Conservation (phyloP, 1,284 basidiomycete species). For the Fistulinella cinereoalba region DNA sequence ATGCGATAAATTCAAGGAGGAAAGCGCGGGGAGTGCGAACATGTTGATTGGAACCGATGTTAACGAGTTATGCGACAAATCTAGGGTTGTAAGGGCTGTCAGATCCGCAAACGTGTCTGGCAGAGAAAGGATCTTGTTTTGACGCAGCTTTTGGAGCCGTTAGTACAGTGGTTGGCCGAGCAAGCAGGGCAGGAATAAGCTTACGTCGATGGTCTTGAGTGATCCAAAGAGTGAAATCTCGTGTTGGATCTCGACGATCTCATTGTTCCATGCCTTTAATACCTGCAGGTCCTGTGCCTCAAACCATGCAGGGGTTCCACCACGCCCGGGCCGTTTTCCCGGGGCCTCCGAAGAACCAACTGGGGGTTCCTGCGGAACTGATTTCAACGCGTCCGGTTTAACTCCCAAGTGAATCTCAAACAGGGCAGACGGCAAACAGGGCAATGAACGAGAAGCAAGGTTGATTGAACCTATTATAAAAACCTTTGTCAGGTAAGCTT, state of each 20-base stretch:
- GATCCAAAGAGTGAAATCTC: conserved; percentile 81
- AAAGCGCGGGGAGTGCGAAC: conserved; percentile 65
- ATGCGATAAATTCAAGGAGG: conserved; percentile 65
- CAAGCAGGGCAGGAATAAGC: conserved; percentile 28
- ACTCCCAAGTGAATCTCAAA: conserved; percentile 76
- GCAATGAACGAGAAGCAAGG: conserved; percentile 63
- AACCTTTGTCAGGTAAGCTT: conserved; percentile 43
- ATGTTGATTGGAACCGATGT: conserved; percentile 58
- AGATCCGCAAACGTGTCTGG: conserved; percentile 67
- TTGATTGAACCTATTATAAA: conserved; percentile 60
- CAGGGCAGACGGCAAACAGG: conserved; percentile 70
- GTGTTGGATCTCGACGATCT: conserved; percentile 70
- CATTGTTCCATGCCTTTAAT: conserved; percentile 74
- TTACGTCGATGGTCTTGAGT: conserved; percentile 70
- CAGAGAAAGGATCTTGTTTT: conserved; percentile 60
- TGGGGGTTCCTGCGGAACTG: conserved; percentile 59
- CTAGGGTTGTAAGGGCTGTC: conserved; percentile 56
- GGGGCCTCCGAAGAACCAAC: conserved; percentile 43
- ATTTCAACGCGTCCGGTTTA: conserved; percentile 60
- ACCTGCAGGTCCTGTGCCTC: conserved; percentile 73
- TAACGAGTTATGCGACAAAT: conserved; percentile 69
- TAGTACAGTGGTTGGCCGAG: conserved; percentile 1
- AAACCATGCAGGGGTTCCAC: conserved; percentile 62
- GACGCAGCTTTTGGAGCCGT: conserved; percentile 54
- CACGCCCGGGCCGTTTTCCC: conserved; percentile 36